A percentile compares a stretch with the other conserved stretches of the same genome.
phyloP scores from a whole-genome alignment of 495 filamentous ascomycete species.

The Aspergillus taichungensis region DNA sequence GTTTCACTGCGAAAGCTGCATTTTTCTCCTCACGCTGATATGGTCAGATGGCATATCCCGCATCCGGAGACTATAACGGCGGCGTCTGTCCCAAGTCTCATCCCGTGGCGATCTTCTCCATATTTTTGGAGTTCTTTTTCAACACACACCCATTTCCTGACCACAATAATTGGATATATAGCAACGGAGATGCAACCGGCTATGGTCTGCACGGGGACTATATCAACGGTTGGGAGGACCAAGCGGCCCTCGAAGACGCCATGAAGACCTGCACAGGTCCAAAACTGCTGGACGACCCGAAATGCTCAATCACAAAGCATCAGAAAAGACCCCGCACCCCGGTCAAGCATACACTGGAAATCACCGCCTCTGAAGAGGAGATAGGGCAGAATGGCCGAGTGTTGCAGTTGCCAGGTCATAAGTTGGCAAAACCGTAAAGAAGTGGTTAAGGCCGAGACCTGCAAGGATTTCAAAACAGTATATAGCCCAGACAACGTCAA shows the following conservation, averaged over 20 bases:
- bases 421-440: neutral
- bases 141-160: constrained; percentile 46
- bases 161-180: constrained; percentile 14
- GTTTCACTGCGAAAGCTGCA: neutral
- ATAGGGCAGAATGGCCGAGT: constrained; percentile 13
- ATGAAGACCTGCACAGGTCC: constrained; percentile 13
- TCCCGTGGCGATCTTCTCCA: constrained; percentile 49
- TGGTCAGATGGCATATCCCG: constrained; percentile 19
- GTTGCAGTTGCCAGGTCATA: constrained; percentile 9
- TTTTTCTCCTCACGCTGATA: neutral
- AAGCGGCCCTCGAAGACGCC: constrained; percentile 6
- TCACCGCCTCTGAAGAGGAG: constrained; percentile 6
- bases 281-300: constrained; percentile 1
- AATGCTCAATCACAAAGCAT: constrained; percentile 11
- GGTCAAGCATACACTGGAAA: constrained; percentile 1
- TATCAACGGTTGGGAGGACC: constrained; percentile 17
- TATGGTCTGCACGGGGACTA: constrained; percentile 23
- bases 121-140: constrained; percentile 66
- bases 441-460: no score
- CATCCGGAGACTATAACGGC: constrained; percentile 17
- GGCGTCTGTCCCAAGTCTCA: constrained; percentile 33
- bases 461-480: no score
- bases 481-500: neutral
- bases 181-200: constrained; percentile 20
- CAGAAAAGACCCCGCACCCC: constrained; percentile 7